Evolutionary conservation across 2,329 filamentous ascomycete genomes (phyloP).

Genomic region (Pyrenophora graminea): DNA sequence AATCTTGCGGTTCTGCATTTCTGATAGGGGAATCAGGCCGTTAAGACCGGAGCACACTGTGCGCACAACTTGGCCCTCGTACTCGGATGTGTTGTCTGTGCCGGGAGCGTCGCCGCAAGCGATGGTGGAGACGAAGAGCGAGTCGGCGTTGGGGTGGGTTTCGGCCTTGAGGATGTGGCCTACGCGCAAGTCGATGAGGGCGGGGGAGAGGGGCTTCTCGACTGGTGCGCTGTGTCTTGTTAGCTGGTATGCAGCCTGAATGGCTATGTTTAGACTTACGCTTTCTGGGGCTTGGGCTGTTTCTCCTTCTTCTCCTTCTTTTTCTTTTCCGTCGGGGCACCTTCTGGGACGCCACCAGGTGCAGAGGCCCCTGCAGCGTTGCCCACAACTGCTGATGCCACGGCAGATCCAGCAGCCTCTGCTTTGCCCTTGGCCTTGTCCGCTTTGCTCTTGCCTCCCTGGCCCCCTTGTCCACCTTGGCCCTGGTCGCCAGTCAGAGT

Average conservation of each 20-base stretch:
- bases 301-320: constrained; percentile 93
- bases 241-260: constrained; percentile 8
- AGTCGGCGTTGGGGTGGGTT: constrained; percentile 96
- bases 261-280: constrained; percentile 26
- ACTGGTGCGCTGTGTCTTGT: constrained; percentile 53
- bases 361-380: constrained; percentile 38
- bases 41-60: constrained; percentile 98
- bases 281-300: constrained; percentile 70
- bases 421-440: constrained; percentile 57
- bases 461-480: constrained; percentile 30
- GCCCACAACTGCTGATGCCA: constrained; percentile 52
- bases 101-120: constrained; percentile 87
- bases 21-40: constrained; percentile 85
- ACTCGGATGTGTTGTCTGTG: constrained; percentile 85
- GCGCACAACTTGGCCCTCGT: constrained; percentile 87
- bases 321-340: constrained; percentile 53
- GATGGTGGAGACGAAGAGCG: constrained; percentile 92
- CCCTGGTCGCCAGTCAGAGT: constrained; percentile 38
- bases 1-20: constrained; percentile 96
- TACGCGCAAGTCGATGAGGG: constrained; percentile 90
- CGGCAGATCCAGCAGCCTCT: constrained; percentile 58
- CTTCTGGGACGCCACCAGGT: constrained; percentile 43
- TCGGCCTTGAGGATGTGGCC: constrained; percentile 96
- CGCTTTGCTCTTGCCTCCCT: constrained; percentile 52
- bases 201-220: constrained; percentile 77